A percentile compares a stretch with the other conserved stretches of the same genome.
phyloP scores from a whole-genome alignment of 2,329 filamentous ascomycete species.

The Fusarium devonianum region DNA sequence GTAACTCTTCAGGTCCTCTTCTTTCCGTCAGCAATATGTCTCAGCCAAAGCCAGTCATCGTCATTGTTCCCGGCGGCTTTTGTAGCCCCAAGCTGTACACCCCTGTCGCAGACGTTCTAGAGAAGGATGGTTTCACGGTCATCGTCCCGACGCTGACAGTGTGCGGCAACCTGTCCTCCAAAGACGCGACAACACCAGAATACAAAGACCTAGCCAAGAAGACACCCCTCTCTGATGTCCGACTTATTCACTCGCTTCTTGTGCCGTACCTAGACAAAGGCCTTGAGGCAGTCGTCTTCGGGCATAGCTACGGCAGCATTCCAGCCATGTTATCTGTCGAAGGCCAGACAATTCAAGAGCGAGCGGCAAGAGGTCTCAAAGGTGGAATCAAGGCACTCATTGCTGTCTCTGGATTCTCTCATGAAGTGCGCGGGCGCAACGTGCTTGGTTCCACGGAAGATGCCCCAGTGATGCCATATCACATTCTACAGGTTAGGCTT shows the following conservation, averaged over 20 bases:
- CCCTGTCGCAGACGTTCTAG: not conserved
- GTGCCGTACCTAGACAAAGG: not conserved
- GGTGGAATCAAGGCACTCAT: not conserved
- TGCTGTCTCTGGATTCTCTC: not conserved
- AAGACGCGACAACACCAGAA: not conserved
- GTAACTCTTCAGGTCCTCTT: too few species aligned
- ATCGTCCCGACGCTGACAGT: not conserved
- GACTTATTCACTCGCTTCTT: not conserved
- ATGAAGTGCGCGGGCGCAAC: not conserved
- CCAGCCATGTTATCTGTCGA: not conserved
- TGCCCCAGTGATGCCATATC: not conserved
- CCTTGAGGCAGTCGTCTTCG: not conserved
- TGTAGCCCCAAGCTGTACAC: not conserved
- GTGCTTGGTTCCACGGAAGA: not conserved
- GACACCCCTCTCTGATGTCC: not conserved
- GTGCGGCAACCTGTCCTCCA: not conserved
- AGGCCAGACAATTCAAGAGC: not conserved
- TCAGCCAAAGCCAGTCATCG: not conserved
- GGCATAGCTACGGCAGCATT: not conserved
- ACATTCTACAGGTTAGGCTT: not conserved
- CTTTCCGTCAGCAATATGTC: not conserved
- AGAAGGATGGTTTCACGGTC: not conserved
- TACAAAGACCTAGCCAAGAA: not conserved
- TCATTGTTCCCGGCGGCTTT: not conserved
- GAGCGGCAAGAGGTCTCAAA: not conserved